Conservation (phyloP, 805 yeast genomes). For the Lachancea cidri region DNA sequence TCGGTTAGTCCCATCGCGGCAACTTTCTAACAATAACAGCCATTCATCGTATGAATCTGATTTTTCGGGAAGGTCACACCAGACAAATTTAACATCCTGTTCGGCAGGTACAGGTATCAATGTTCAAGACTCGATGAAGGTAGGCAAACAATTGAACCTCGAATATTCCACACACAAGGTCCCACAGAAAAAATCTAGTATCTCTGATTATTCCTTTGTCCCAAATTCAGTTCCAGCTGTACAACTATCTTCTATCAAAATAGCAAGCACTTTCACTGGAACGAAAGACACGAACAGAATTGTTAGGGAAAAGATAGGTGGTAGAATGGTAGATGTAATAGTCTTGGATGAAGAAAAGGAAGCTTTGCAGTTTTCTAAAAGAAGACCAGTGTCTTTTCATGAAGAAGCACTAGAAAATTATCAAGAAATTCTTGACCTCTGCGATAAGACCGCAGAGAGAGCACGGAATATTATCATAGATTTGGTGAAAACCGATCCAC, state of each 20-base stretch:
- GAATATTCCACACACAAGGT: too few relatives aligned
- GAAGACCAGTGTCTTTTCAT: slow-evolving; percentile 4
- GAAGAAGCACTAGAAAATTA: slow-evolving; percentile 2
- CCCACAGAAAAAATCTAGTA: too few relatives aligned
- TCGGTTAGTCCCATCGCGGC: slow-evolving; percentile 17
- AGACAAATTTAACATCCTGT: slow-evolving; percentile 19
- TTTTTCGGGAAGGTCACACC: slow-evolving; percentile 21
- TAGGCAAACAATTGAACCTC: too few relatives aligned
- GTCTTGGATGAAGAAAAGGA: slow-evolving; percentile 20
- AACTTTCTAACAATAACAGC: slow-evolving; percentile 26
- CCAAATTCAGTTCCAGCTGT: background rate
- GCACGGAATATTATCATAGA: slow-evolving; percentile 23
- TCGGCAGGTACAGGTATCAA: background rate
- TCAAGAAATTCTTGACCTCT: slow-evolving; percentile 19
- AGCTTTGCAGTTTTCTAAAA: background rate
- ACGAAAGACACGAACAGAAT: background rate
- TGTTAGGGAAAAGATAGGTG: slow-evolving; percentile 15
- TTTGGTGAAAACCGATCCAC: slow-evolving; percentile 7
- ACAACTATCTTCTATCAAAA: too few relatives aligned
- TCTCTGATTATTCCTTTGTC: too few relatives aligned
- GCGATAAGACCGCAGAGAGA: slow-evolving; percentile 27
- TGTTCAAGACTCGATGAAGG: too few relatives aligned
- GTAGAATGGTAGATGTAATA: slow-evolving; percentile 23
- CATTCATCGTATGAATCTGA: slow-evolving; percentile 23
- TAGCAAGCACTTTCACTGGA: too few relatives aligned